Evolutionary conservation across 352 stramenopile species (phyloP).

Genomic region (Phytophthora sansomeana): DNA sequence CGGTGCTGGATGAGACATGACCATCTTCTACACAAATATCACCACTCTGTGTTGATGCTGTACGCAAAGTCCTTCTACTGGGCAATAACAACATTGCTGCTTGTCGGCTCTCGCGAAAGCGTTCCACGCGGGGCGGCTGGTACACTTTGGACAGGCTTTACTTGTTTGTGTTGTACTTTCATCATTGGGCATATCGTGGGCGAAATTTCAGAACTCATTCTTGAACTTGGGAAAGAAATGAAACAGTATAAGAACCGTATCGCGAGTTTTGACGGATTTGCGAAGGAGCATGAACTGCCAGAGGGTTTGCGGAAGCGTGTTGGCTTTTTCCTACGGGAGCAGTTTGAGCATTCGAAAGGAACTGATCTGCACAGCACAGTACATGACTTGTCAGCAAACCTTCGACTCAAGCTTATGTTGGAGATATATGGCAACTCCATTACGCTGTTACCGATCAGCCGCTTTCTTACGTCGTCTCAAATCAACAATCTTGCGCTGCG

Average conservation of each 20-base stretch:
- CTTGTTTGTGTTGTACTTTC: slow-evolving; percentile 75
- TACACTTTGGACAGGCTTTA: slow-evolving; percentile 65
- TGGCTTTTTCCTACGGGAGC: slow-evolving; percentile 64
- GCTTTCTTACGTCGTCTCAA: slow-evolving; percentile 62
- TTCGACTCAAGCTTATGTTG: slow-evolving; percentile 78
- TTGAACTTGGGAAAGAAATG: slow-evolving; percentile 74
- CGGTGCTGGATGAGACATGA: slow-evolving; percentile 74
- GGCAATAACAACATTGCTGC: slow-evolving; percentile 68
- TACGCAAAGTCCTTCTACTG: slow-evolving; percentile 82
- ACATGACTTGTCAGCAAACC: slow-evolving; percentile 70
- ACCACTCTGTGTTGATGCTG: slow-evolving; percentile 53
- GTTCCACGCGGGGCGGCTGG: slow-evolving; percentile 50
- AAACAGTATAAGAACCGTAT: slow-evolving; percentile 78
- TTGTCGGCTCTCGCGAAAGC: slow-evolving; percentile 68
- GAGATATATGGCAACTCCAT: slow-evolving; percentile 75
- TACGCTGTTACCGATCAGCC: slow-evolving; percentile 57
- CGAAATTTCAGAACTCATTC: slow-evolving; percentile 77
- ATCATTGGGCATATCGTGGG: slow-evolving; percentile 80
- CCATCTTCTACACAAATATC: slow-evolving; percentile 66
- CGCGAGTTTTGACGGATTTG: slow-evolving; percentile 80
- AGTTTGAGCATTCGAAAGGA: slow-evolving; percentile 64
- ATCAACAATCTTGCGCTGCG: slow-evolving; percentile 75
- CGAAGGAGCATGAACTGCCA: slow-evolving; percentile 63
- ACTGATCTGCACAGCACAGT: slow-evolving; percentile 56
- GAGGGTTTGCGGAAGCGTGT: slow-evolving; percentile 60